Base-by-base conservation (phyloP, 306 rosid species). In the Inga oerstediana region DNA sequence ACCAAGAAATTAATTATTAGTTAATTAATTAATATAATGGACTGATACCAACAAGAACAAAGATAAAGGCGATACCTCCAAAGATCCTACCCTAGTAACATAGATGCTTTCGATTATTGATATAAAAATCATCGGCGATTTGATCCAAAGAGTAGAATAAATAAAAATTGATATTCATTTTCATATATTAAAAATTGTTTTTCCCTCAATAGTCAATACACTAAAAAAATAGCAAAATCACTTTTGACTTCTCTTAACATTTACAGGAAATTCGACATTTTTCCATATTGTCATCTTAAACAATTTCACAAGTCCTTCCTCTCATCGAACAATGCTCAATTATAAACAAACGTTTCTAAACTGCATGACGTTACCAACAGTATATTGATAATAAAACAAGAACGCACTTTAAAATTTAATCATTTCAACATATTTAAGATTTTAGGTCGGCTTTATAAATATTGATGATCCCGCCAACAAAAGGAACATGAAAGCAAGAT, bases 21-120 rank as follows among this genome's bases (percentile, higher is more conserved):
- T 34, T 59, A 59, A 59, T 22, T 59, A 45, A 72, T 72, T 46
- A 64, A 81, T 20, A 76, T 43, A 59, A 62, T 8, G 6, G 6
- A 59, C 35, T 72, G 14, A 61, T 74, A 59, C 66, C 58, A 72
- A 77, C 89, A 77, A 80, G 85, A 83, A 77, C 87, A 39, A 52
- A 76, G 80, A 68, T 41, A 48, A 75, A 17, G n/a, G 37, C 79
- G 68, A 76, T 13, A 4, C 35, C 24, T 74, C 58, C 44, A 44
- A 75, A 72, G 69, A 77, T 78, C 52, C 58, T 78, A 43, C 44
- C 71, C 46, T 79, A 64, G 62, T 39, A 72, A 58, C 6, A 52
- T 45, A 27, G 49, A 72, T 43, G 19, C 19, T 44, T 71, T 30
- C 56, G 5, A n/a, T 9, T 41, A 41, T 1, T 70, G 45, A 70